Base-by-base conservation (phyloP, 148 eudicot species). In the Rheum nobile region DNA sequence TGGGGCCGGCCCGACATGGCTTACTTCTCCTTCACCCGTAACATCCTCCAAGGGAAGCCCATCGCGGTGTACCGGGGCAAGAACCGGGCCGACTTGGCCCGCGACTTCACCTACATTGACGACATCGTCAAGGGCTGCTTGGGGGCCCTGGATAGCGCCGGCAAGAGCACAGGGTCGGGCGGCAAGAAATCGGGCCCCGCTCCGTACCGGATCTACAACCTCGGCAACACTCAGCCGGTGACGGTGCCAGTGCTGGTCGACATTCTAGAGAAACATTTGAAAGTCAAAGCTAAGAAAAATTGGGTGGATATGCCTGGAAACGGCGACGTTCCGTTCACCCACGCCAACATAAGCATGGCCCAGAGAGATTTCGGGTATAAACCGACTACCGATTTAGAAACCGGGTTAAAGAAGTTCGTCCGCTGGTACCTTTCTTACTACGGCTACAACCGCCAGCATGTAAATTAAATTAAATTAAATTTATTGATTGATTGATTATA, bases 1-100 rank as follows among this genome's bases (percentile, higher is more conserved):
- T 90, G 90, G 92, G 96, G 96, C 21, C 50, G 96, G 26, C 96
- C 96, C 80, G 96, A 90, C 79, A 90, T 90, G 96, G 96, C 96
- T 0, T 90, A 90, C 48, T 90, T 88, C 71, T 86, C 88, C 0
- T 90, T 90, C 29, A 90, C 92, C 0, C 21, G 84, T 41, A 86
- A 86, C 22, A 90, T 90, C 0, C 72, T 88, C 0, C 84, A 88
- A 7, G 92, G 96, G 11, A 90, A 88, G 48, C 90, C 92, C 0
- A 90, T 90, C 4, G 86, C 90, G 5, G 73, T 90, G 0, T 90
- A 85, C 82, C 48, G 89, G 54, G 92, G 92, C 2, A 88, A 86
- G 75, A 84, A 88, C 69, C 76, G 78, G 68, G 85, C 78, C 0
- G 92, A 86, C 35, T 59, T 90, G 76, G 92, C 96, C 1, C 65